Conservation (phyloP, 169 alveolate species). For the Plasmodium gaboni region DNA sequence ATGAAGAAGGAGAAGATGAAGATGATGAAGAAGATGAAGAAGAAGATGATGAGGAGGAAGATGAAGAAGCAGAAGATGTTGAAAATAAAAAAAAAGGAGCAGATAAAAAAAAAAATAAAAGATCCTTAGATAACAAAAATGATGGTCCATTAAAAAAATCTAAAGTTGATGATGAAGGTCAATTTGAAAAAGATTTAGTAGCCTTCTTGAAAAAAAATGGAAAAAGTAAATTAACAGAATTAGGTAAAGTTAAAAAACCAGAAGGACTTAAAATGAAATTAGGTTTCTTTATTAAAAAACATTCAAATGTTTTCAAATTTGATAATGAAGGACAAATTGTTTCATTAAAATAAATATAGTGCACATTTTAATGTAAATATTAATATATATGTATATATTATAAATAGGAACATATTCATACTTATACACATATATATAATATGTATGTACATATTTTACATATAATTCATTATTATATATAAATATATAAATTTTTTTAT, state of each 20-base stretch:
- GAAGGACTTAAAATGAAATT: slow-evolving; percentile 84
- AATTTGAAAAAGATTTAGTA: slow-evolving; percentile 81
- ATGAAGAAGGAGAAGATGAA: slow-evolving; percentile 86
- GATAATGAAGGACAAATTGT: slow-evolving; percentile 75
- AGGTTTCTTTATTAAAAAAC: slow-evolving; percentile 85
- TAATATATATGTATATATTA: not conserved
- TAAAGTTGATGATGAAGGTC: slow-evolving; percentile 69
- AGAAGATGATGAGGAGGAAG: slow-evolving; percentile 83
- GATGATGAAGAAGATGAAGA: slow-evolving; percentile 88
- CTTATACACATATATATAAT: not conserved
- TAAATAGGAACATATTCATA: not conserved
- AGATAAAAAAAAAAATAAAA: slow-evolving; percentile 77
- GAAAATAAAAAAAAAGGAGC: slow-evolving; percentile 83
- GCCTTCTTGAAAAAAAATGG: slow-evolving; percentile 88
- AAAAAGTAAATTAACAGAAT: slow-evolving; percentile 83
- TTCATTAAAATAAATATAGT: slow-evolving; percentile 42
- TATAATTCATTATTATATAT: no score
- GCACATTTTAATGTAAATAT: slow-evolving; percentile 1
- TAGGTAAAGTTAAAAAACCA: slow-evolving; percentile 89
- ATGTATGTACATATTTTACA: no score
- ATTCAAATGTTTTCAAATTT: slow-evolving; percentile 80
- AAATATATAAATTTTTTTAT: no score
- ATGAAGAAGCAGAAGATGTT: slow-evolving; percentile 78
- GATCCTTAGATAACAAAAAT: slow-evolving; percentile 57
- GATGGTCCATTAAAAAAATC: slow-evolving; percentile 56